These are phyloP conservation scores for Lizonia empirigonia DNA, from an alignment of 2,329 filamentous ascomycete species.

Conservation along the genomic window DNA sequence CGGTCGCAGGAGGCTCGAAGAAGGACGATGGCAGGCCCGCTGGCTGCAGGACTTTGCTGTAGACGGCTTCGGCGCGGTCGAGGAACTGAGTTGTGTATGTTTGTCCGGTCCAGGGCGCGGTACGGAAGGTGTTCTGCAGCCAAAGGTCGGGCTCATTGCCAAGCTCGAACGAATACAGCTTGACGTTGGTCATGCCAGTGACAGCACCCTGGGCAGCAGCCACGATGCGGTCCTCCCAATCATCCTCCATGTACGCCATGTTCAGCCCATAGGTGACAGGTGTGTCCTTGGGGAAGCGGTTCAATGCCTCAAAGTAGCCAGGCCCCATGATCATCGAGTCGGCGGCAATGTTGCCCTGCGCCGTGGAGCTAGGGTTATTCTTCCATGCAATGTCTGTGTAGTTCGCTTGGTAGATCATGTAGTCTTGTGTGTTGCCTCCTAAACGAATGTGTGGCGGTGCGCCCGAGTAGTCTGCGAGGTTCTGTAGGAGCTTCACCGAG, in stretches of 20 bases:
- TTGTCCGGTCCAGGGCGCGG: slow-evolving; percentile 51
- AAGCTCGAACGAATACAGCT: slow-evolving; percentile 52
- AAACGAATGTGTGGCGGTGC: slow-evolving; percentile 56
- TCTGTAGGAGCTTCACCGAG: slow-evolving; percentile 56
- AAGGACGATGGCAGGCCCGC: slow-evolving; percentile 50
- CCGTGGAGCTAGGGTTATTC: slow-evolving; percentile 47
- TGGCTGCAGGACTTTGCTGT: slow-evolving; percentile 53
- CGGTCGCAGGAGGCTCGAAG: slow-evolving; percentile 58
- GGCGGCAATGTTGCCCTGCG: slow-evolving; percentile 49
- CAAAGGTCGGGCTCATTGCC: slow-evolving; percentile 54
- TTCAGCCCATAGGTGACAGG: slow-evolving; percentile 59
- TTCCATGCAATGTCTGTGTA: slow-evolving; percentile 48
- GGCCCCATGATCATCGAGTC: slow-evolving; percentile 57
- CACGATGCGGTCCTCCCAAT: slow-evolving; percentile 53
- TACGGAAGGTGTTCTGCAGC: slow-evolving; percentile 54
- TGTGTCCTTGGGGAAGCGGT: slow-evolving; percentile 57
- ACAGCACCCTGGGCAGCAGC: slow-evolving; percentile 50
- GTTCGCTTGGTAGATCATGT: slow-evolving; percentile 53
- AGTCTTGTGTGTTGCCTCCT: slow-evolving; percentile 59
- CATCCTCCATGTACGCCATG: slow-evolving; percentile 53
- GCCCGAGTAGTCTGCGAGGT: slow-evolving; percentile 57
- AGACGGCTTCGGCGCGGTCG: slow-evolving; percentile 52
- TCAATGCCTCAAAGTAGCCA: slow-evolving; percentile 54
- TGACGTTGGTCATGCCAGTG: slow-evolving; percentile 46
- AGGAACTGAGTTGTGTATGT: slow-evolving; percentile 55